Percentiles rank a stretch among this genome's conserved stretches.
Conservation (phyloP, 495 filamentous ascomycete genomes). For the Massariosphaeria phaeospora region DNA sequence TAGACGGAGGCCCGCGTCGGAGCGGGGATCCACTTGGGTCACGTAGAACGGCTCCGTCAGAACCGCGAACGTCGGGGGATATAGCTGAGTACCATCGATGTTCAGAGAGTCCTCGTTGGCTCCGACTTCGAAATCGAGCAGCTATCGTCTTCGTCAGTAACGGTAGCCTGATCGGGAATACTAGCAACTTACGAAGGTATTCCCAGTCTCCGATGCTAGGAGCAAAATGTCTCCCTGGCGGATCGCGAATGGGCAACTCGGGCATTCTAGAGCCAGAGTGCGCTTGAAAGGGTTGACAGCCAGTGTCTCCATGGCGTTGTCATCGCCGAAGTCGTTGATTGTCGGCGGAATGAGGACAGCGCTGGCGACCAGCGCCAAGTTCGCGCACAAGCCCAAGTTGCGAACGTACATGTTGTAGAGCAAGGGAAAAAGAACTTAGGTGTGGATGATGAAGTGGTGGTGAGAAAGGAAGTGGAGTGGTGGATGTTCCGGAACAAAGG, state of each 20-base stretch:
- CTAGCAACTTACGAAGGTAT: constrained; percentile 22
- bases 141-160: constrained; percentile 10
- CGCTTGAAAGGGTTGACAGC: constrained; percentile 30
- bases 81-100: constrained; percentile 30
- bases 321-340: constrained; percentile 22
- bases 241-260: constrained; percentile 18
- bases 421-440: not conserved
- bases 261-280: constrained; percentile 26
- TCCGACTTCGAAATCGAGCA: constrained; percentile 32
- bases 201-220: constrained; percentile 15
- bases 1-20: constrained; percentile 22
- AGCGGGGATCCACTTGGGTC: constrained; percentile 22
- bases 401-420: constrained; percentile 19
- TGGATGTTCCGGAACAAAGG: not conserved
- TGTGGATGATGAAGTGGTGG: not conserved
- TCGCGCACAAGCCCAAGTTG: constrained; percentile 26
- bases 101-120: constrained; percentile 21
- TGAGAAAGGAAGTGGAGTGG: not conserved
- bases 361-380: constrained; percentile 31
- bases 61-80: constrained; percentile 26
- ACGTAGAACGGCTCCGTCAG: constrained; percentile 27
- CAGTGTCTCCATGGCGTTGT: constrained; percentile 31
- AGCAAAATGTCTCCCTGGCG: constrained; percentile 12
- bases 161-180: not conserved
- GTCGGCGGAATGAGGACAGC: constrained; percentile 28